Base-by-base conservation (phyloP, 441 rosid genomes). In the Euphorbia corollata region DNA sequence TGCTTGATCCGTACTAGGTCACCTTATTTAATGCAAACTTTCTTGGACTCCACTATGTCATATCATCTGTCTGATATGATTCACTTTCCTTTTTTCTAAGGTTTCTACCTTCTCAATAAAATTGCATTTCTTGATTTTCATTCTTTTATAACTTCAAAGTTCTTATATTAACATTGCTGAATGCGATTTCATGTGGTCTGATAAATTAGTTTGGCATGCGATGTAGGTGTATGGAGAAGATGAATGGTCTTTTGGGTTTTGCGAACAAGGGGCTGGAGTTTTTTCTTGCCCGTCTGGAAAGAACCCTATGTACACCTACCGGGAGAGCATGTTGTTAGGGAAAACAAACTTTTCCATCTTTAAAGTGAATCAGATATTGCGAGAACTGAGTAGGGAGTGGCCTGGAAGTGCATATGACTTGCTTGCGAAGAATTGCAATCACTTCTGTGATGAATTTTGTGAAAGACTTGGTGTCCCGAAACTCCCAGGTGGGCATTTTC, bases 161-260 rank as follows among this genome's bases (percentile, higher is more conserved):
- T 41, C 32, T 43, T 4, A 41, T 32, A n/a, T 62, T 41, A 55
- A 22, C 38, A 36, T 30, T 67, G 24, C 34, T 73, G 72, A 27
- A 18, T 47, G 6, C 38, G 32, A 34, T 36, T 63, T 22, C 32
- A 13, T 66, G 50, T 61, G 18, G 55, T 63, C 30, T 61, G 58
- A 71, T 62, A 66, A 68, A 38, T 36, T 63, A 60, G 50, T 69
- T 59, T 75, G 41, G 50, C 19, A 4, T 48, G 23, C 32, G 23
- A 45, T 39, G 61, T 84, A 95, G 98, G 82, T 95, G 27, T 85
- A 85, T 83, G 97, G 98, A 66, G 85, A 88, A 7, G 97, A 91
- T 30, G 99, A 95, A 76, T 95, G 99, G 97, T 95, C 99, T 74
- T 92, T 87, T 64, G 98, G 99, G 63, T 95, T 80, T 73, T 95